Evolutionary conservation across 140 eudicot genomes (phyloP).

Genomic region (Erigeron philadelphicus): DNA sequence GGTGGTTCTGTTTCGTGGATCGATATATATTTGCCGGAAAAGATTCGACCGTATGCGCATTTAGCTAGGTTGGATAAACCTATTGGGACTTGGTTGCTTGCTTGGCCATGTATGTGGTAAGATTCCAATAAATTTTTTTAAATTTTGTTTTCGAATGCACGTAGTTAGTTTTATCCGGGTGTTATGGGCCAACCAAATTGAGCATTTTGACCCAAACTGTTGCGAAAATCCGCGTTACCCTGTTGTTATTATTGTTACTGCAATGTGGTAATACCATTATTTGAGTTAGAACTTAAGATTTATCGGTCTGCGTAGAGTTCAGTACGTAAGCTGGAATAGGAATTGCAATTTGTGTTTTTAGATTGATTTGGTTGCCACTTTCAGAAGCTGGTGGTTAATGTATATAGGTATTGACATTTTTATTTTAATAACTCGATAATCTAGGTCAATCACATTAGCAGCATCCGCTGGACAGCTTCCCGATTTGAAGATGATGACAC

Average conservation of each 20-base stretch:
- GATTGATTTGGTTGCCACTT: neutral
- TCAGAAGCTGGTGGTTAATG: conserved; percentile 2
- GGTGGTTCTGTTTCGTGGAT: conserved; percentile 47
- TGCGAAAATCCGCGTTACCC: too few species aligned
- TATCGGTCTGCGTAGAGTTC: neutral
- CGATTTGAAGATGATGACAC: conserved; percentile 69
- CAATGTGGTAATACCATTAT: neutral
- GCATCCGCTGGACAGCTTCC: conserved; percentile 80
- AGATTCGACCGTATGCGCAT: conserved; percentile 53
- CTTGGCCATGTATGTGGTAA: conserved; percentile 96
- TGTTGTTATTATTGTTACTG: neutral
- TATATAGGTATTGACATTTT: neutral
- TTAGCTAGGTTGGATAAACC: conserved; percentile 83
- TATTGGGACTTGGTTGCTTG: conserved; percentile 95
- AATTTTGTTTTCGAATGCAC: neutral
- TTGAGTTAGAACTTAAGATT: neutral
- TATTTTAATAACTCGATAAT: conserved; percentile 15
- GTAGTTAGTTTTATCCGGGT: too few species aligned
- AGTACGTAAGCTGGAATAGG: conserved; percentile 1
- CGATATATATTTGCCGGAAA: conserved; percentile 62
- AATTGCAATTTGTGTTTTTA: conserved; percentile 1
- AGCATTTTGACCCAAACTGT: too few species aligned
- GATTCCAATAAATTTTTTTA: conserved; percentile 2
- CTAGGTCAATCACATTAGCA: conserved; percentile 92
- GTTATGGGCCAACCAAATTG: too few species aligned